Base-by-base conservation (phyloP, 1,284 basidiomycete genomes). In the Sutorius eximius region DNA sequence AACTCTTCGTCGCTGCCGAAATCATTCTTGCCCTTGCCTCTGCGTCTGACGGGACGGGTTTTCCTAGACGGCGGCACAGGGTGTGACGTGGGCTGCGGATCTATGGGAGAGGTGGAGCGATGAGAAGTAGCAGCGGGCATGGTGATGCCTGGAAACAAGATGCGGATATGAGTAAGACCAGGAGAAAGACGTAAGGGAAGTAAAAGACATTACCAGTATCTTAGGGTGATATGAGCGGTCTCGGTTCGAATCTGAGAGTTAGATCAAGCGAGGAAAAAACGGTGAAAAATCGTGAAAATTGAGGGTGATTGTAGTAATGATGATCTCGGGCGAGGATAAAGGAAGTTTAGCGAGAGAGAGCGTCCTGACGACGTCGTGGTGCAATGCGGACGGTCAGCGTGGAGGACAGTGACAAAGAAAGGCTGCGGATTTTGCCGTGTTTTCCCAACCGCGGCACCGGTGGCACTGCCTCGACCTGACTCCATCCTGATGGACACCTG, bases 1-100 rank as follows among this genome's bases (percentile, higher is more conserved):
- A 90, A 77, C 70, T 89, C 87, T 24, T 90, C 87, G 61, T 89
- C 87, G 60, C 86, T 89, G 52, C 82, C 83, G 32, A 82, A 73
- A 30, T 73, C 79, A 55, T 75, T 74, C 60, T 75, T 77, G 7
- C 74, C 83, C 61, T 84, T 78, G 43, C 85, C 85, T 62, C 87
- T 70, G 56, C 79, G 72, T 59, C 72, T 72, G 43, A 73, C 69
- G 29, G 69, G 58, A 49, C 79, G 72, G 27, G 73, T 71, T 62
- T 76, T 77, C 91, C 89, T 73, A 83, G 50, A 48, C 32, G 58
- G 64, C 36, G 70, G 59, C 15, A 52, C 43, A 59, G 65, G 60
- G 59, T 56, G 56, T n/a, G 63, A 54, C 44, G 68, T 52, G 24
- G 56, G 40, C 30, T 51, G 57, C 12, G 49, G 13, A 22, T 57